phyloP scores from a whole-genome alignment of 2,329 filamentous ascomycete genomes.

The Diplocarpon mali region DNA sequence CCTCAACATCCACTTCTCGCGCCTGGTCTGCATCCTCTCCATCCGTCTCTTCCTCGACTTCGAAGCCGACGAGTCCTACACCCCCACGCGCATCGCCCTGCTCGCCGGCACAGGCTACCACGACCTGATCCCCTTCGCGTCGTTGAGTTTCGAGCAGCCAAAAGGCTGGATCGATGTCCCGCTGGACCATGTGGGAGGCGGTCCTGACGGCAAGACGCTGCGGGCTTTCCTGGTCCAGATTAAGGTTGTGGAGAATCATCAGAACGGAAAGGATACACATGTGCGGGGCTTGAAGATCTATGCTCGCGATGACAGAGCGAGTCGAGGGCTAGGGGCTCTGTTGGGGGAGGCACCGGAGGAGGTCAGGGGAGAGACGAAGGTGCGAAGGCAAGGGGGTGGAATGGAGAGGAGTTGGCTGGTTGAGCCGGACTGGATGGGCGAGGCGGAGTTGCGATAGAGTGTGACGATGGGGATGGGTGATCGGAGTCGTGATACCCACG shows the following conservation, averaged over 20 bases:
- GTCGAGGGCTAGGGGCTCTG: slow-evolving; percentile 12
- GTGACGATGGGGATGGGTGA: slow-evolving; percentile 6
- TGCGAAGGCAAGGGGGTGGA: slow-evolving; percentile 5
- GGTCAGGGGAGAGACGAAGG: background rate
- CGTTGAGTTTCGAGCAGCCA: slow-evolving; percentile 67
- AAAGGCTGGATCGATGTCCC: slow-evolving; percentile 87
- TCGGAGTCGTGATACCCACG: slow-evolving; percentile 18
- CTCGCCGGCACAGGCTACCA: slow-evolving; percentile 84
- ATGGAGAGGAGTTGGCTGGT: slow-evolving; percentile 16
- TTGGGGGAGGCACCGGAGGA: slow-evolving; percentile 3
- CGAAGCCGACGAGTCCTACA: slow-evolving; percentile 88
- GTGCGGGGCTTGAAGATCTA: slow-evolving; percentile 86
- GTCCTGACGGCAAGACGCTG: slow-evolving; percentile 60
- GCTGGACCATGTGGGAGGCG: slow-evolving; percentile 44
- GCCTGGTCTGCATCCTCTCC: slow-evolving; percentile 65
- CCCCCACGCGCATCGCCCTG: slow-evolving; percentile 84
- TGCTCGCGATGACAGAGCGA: slow-evolving; percentile 29
- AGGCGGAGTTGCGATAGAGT: slow-evolving; percentile 25
- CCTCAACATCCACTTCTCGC: slow-evolving; percentile 77
- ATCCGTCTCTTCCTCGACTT: slow-evolving; percentile 86
- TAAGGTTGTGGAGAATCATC: slow-evolving; percentile 88
- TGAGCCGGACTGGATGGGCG: slow-evolving; percentile 28
- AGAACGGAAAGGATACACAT: slow-evolving; percentile 99
- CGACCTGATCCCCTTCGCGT: slow-evolving; percentile 78
- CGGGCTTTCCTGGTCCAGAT: slow-evolving; percentile 86